Evolutionary conservation across 805 yeast species (phyloP), one percentile per base, ranked within the genome.

Genomic region (Candida dajiaensis): DNA sequence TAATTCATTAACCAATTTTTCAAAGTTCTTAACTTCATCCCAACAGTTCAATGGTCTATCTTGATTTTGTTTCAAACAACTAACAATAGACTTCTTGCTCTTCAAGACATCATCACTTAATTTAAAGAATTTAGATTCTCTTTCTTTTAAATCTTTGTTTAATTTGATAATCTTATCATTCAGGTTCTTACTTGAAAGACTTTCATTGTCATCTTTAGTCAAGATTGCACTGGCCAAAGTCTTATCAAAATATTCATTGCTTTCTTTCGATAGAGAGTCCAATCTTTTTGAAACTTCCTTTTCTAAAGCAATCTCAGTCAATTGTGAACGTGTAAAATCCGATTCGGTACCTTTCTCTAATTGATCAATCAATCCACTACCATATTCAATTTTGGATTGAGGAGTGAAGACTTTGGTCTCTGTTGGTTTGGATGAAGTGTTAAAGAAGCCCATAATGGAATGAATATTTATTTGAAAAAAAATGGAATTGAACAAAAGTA

Each of bases 41-140:
- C 89, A 85, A 63, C 96, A 88, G 64, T 85, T 81, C 63, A 88
- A 74, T 20, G 85, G 81, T 61, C 73, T 80, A 20, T 80, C 84
- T 63, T 82, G 83, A 42, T 74, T 75, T 54, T 72, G 73, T 15
- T 59, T 41, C 59, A 88, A 72, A 63, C 96, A 88, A 38, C 68
- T 58, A 22, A 74, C 67, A 22, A 89, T 79, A 11, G 70, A 56
- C 8, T 59, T 55, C 65, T 84, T 80, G 6, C 82, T 73, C 2
- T 55, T 56, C 44, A 69, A 58, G 10, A 81, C 61, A 2, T 69
- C 72, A 19, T 71, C 72, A 35, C 65, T 65, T 31, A 73, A 51
- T 39, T 59, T 52, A 19, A 63, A 51, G 42, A 68, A 60, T 31
- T 61, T 61, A 20, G 68, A 62, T 38, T 66, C 64, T 43, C 72